These are phyloP conservation scores for Colletotrichum australisinense DNA, from an alignment of 2,329 filamentous ascomycete genomes.

Conservation along the genomic window DNA sequence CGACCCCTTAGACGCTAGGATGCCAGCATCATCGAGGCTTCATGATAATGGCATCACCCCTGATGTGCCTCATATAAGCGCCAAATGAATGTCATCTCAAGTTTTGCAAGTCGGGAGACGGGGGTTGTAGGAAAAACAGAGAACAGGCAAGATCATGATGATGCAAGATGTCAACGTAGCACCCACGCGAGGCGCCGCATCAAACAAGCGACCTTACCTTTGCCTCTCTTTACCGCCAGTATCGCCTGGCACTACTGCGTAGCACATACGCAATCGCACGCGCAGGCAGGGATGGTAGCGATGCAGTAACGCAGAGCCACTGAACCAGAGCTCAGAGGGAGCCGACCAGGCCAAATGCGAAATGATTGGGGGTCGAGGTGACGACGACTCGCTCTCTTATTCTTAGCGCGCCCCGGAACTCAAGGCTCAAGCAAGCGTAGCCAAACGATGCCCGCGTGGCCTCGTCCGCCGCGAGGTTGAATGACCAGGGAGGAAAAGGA, in stretches of 20 bases:
- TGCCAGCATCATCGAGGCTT: slow-evolving; percentile 32
- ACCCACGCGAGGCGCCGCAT: not conserved
- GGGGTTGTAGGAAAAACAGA: not conserved
- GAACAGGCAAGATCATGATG: not conserved
- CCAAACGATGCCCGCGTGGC: slow-evolving; percentile 6
- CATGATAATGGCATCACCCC: slow-evolving; percentile 22
- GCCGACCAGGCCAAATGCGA: slow-evolving; percentile 3
- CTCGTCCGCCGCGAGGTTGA: slow-evolving; percentile 15
- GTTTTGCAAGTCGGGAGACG: not conserved
- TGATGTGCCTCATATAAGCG: slow-evolving; percentile 3
- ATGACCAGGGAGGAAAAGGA: not conserved
- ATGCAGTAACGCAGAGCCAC: not conserved
- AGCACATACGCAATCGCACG: not conserved
- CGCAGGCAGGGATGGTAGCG: not conserved
- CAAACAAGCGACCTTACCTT: slow-evolving; percentile 15
- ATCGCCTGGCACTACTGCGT: not conserved
- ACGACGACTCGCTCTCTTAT: slow-evolving; percentile 20
- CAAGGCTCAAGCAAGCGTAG: slow-evolving; percentile 5
- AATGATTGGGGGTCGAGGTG: slow-evolving; percentile 25
- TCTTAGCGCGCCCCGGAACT: slow-evolving; percentile 19
- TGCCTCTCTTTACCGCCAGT: slow-evolving; percentile 15
- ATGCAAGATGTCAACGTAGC: not conserved
- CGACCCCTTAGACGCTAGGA: slow-evolving; percentile 1
- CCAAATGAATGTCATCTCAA: slow-evolving; percentile 28
- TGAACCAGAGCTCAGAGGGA: not conserved